These are phyloP conservation scores for Microdochium bolleyi DNA, from an alignment of 2,329 filamentous ascomycete genomes.

Conservation along the genomic window DNA sequence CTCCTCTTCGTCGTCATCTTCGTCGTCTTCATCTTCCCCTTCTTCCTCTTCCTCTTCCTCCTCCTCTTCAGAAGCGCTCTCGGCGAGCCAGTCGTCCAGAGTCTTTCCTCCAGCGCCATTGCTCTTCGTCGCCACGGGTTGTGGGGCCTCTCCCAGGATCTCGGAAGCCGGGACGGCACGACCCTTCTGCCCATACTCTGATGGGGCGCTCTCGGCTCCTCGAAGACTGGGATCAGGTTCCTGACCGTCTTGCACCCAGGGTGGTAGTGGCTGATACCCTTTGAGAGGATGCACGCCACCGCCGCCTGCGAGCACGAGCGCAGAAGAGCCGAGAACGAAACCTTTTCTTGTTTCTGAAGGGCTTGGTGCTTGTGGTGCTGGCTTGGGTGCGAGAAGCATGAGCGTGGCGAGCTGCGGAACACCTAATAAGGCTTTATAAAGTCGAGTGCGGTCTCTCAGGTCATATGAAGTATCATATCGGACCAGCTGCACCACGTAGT, in stretches of 20 bases:
- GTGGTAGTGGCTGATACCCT: slow-evolving; percentile 73
- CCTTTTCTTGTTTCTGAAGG: slow-evolving; percentile 77
- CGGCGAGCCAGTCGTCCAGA: slow-evolving; percentile 87
- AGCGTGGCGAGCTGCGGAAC: slow-evolving; percentile 83
- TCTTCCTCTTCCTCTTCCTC: slow-evolving; percentile 39
- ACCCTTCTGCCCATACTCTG: slow-evolving; percentile 29
- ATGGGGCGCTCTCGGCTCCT: slow-evolving; percentile 21
- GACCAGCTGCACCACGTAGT: slow-evolving; percentile 75
- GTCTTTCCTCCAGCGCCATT: slow-evolving; percentile 63
- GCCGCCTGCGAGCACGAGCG: slow-evolving; percentile 73
- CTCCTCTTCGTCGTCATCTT: slow-evolving; percentile 42
- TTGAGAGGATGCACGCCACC: slow-evolving; percentile 64
- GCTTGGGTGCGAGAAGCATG: slow-evolving; percentile 88
- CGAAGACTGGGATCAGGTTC: slow-evolving; percentile 74
- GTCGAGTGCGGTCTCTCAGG: slow-evolving; percentile 79
- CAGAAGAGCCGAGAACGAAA: slow-evolving; percentile 75
- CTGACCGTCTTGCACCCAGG: slow-evolving; percentile 73
- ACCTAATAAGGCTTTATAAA: slow-evolving; percentile 78
- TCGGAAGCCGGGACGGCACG: slow-evolving; percentile 50
- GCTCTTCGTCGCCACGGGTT: slow-evolving; percentile 26
- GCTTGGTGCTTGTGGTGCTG: slow-evolving; percentile 81
- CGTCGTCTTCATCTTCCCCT: slow-evolving; percentile 41
- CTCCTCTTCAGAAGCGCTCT: slow-evolving; percentile 49
- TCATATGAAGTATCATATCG: slow-evolving; percentile 95
- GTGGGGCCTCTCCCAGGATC: slow-evolving; percentile 51